These are phyloP conservation scores for Sarocladium brachiariae DNA, from an alignment of 2,329 filamentous ascomycete species.

Conservation along the genomic window DNA sequence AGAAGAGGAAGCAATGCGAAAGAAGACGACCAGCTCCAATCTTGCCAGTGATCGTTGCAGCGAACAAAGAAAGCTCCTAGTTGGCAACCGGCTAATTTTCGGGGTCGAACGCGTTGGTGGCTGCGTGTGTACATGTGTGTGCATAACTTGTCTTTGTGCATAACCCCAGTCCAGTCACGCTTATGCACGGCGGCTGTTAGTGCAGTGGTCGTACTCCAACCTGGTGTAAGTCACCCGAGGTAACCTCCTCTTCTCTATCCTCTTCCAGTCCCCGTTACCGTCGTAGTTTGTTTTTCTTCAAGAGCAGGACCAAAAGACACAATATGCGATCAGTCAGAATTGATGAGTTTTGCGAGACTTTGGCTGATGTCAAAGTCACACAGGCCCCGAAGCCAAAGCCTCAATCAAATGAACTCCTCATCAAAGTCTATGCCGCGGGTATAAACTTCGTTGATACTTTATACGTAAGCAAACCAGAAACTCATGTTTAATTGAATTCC, in stretches of 20 bases:
- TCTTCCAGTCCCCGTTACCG: too few relatives aligned
- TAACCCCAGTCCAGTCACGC: too few relatives aligned
- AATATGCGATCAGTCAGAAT: slow-evolving; percentile 24
- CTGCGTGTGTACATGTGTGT: neutral
- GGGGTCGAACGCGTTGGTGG: slow-evolving; percentile 1
- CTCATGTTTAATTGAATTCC: too few relatives aligned
- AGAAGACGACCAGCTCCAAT: neutral
- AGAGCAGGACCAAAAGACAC: too few relatives aligned
- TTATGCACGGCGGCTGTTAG: neutral
- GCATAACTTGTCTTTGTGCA: neutral
- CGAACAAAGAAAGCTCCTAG: slow-evolving; percentile 10
- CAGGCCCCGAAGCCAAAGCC: slow-evolving; percentile 16
- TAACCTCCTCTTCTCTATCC: neutral
- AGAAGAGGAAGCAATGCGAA: neutral
- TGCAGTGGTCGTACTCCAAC: neutral
- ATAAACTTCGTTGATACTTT: slow-evolving; percentile 56
- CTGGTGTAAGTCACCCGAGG: slow-evolving; percentile 1
- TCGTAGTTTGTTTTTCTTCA: too few relatives aligned
- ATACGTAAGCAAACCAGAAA: slow-evolving; percentile 31
- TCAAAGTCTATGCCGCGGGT: slow-evolving; percentile 44
- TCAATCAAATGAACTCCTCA: slow-evolving; percentile 17
- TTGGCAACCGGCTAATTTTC: slow-evolving; percentile 6
- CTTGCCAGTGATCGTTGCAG: neutral
- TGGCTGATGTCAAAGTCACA: slow-evolving; percentile 20
- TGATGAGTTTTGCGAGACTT: slow-evolving; percentile 17